Conservation (phyloP, 2,329 filamentous ascomycete species). For the Nigrospora sphaerica region DNA sequence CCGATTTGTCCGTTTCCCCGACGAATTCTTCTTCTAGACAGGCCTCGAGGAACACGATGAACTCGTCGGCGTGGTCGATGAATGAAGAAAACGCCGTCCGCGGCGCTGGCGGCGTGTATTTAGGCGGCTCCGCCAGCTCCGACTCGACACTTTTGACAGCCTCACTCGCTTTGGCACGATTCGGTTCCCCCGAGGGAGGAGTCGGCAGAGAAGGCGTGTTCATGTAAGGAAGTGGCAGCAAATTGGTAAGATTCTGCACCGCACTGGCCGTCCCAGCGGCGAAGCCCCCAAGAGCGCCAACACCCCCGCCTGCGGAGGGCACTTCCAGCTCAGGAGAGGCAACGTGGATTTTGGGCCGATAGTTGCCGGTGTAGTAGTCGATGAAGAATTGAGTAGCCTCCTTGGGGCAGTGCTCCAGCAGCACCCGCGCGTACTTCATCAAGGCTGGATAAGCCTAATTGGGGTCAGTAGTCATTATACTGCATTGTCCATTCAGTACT, state of each 20-base stretch:
- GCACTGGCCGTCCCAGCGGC: constrained; percentile 61
- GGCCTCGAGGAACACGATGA: constrained; percentile 87
- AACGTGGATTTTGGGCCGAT: constrained; percentile 62
- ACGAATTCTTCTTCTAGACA: constrained; percentile 67
- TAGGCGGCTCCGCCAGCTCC: constrained; percentile 35
- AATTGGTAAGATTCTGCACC: constrained; percentile 76
- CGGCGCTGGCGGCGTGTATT: constrained; percentile 76
- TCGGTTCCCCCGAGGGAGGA: constrained; percentile 41
- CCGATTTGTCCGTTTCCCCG: constrained; percentile 68
- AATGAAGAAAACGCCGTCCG: constrained; percentile 92
- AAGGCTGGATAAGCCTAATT: constrained; percentile 73
- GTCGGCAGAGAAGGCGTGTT: constrained; percentile 52
- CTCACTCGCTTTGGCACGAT: constrained; percentile 46
- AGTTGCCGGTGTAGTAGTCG: constrained; percentile 87
- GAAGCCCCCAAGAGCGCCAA: constrained; percentile 27
- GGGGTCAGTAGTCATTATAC: constrained; percentile 22
- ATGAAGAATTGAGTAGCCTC: constrained; percentile 85
- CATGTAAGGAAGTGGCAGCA: constrained; percentile 83
- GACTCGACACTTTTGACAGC: constrained; percentile 42
- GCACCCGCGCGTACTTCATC: constrained; percentile 89
- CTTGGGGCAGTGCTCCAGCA: constrained; percentile 78
- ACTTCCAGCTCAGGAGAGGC: constrained; percentile 26
- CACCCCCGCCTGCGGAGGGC: constrained; percentile 22
- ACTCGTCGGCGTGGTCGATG: constrained; percentile 86
- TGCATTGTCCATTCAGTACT: constrained; percentile 22